Conservation (phyloP, 352 stramenopile genomes). For the Thalassiosira livingstoniorum region DNA sequence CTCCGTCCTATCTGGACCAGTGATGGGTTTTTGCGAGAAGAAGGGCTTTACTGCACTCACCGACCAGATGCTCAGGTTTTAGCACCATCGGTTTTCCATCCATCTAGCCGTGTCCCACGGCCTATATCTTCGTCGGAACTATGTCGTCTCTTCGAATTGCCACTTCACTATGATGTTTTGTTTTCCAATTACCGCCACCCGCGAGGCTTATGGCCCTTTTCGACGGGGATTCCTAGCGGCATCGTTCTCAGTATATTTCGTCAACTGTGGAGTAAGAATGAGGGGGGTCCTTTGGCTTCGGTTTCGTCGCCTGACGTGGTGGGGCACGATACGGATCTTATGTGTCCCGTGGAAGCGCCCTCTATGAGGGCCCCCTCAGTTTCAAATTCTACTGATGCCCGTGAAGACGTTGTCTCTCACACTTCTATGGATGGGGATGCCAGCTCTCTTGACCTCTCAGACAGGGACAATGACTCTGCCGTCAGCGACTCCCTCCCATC, state of each 20-base stretch:
- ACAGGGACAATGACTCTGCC: no score
- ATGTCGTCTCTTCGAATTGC: background rate
- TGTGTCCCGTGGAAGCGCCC: no score
- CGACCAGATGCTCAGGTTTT: background rate
- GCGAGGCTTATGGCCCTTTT: background rate
- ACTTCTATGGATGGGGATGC: no score
- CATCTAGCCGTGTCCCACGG: background rate
- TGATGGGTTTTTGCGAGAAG: no score
- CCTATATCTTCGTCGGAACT: background rate
- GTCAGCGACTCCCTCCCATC: no score
- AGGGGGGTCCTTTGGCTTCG: background rate
- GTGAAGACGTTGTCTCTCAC: no score
- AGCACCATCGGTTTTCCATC: background rate
- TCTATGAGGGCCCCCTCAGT: no score
- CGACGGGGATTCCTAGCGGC: background rate
- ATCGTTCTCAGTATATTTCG: background rate
- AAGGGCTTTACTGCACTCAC: background rate
- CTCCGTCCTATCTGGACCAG: no score
- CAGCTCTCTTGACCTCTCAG: no score
- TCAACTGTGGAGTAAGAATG: background rate
- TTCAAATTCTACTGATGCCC: no score
- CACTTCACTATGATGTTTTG: background rate
- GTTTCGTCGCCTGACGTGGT: no score
- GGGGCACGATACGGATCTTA: no score
- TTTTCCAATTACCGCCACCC: background rate